Base-by-base conservation (phyloP, 805 yeast species). In the Yarrowia sp. region DNA sequence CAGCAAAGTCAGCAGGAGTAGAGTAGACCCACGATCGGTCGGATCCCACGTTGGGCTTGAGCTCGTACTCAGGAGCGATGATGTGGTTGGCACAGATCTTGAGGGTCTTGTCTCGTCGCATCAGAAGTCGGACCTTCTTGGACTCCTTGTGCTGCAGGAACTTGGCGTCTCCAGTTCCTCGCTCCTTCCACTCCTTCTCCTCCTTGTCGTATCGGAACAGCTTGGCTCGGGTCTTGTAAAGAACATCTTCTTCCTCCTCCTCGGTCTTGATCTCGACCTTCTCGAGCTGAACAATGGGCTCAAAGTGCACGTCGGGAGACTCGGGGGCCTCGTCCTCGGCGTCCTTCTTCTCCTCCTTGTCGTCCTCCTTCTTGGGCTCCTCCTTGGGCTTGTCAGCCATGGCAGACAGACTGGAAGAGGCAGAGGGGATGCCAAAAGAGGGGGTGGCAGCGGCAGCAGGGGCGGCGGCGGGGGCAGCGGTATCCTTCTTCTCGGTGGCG, bases 91-190 rank as follows among this genome's bases (percentile, higher is more conserved):
- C 99, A 79, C 99, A 95, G 74, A 95, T 88, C 83, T 95, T 95
- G 76, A 95, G 84, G 65, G 98, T 95, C 83, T 93, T 93, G 81
- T 95, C 99, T 82, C 99, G 91, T 85, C 99, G 91, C 99, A 95
- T 95, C 75, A 95, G 82, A 70, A 95, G 79, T 81, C 99, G 88
- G 69, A 90, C 90, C 80, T 91, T 92, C 66, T 84, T 83, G 66
- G 90, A 81, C 67, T 80, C 79, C 78, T 91, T 92, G 81, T 93
- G 97, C 81, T 93, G 83, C 76, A 95, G 85, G 79, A 95, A 90
- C 80, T 95, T 91, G 72, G 92, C 97, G 75, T 95, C 99, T 74
- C 99, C 99, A 36, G 97, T 91, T 72, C 99, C 99, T 82, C 99
- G 90, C 83, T 95, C 99, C 79, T 95, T 95, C 99, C 99, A 95